These are phyloP conservation scores for Xylaria nigripes DNA, from an alignment of 495 filamentous ascomycete genomes.

Conservation along the genomic window DNA sequence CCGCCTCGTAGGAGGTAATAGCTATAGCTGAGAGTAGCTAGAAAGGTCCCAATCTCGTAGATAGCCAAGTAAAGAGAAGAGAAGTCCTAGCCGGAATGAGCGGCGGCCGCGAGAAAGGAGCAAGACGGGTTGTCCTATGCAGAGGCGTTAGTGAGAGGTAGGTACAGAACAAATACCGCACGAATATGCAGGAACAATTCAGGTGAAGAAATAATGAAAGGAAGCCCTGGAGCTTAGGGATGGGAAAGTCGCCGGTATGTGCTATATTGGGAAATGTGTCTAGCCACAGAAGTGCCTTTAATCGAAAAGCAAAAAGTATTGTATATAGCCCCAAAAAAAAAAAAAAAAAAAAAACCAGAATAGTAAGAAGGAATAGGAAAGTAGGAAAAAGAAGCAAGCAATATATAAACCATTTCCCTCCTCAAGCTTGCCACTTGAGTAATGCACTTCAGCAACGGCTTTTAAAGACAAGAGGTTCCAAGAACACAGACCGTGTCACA, in stretches of 20 bases:
- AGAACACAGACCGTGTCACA: too few relatives aligned
- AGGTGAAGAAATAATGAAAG: neutral
- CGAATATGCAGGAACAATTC: too few relatives aligned
- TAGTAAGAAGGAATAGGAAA: neutral
- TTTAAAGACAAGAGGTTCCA: too few relatives aligned
- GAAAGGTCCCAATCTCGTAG: neutral
- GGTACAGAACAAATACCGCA: neutral
- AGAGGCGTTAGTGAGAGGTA: neutral
- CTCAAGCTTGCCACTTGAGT: too few relatives aligned
- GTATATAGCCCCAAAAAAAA: neutral
- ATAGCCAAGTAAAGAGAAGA: neutral
- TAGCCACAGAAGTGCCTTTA: neutral
- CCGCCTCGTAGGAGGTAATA: neutral
- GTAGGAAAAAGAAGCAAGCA: neutral
- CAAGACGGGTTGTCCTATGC: neutral
- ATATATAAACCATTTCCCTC: neutral
- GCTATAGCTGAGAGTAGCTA: neutral
- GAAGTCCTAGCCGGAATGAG: neutral
- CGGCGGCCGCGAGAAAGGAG: neutral
- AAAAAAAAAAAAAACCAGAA: neutral
- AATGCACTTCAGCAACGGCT: too few relatives aligned
- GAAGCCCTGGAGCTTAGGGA: neutral
- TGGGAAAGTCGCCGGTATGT: too few relatives aligned
- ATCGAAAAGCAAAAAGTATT: neutral
- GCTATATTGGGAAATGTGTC: neutral